Evolutionary conservation across 2,329 filamentous ascomycete species (phyloP), one percentile per base, ranked within the genome.

Genomic region (Fusarium xylarioides): DNA sequence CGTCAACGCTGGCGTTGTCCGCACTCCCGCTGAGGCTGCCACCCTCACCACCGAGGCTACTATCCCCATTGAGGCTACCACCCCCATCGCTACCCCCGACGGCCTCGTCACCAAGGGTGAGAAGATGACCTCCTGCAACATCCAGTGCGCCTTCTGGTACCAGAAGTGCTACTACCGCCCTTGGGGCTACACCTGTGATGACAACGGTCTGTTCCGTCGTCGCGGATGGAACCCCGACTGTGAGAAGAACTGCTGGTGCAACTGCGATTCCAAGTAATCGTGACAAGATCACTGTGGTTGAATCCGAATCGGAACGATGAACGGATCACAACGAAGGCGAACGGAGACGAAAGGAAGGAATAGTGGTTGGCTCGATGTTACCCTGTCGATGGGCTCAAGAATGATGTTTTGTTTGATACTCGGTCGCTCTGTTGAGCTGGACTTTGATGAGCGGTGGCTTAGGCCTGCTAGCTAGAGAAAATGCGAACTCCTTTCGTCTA

Each of bases 231-330:
- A 66, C 64, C 62, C 64, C 2, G 43, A 60, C 19, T 66, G 64
- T 11, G 64, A 66, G 14, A 57, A 58, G 62, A 21, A 52, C 52
- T 66, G 64, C 43, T 66, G 50, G 50, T 66, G 64, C 52, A 50
- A 52, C 30, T 66, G 64, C 26, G 64, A 66, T 35, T 40, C 50
- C n/a, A 66, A 66, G 62, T 34, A 38, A 16, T 57, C 32, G 32
- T 28, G 19, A 21, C 16, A 34, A 3, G 21, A 44, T 40, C 21
- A 30, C 5, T 28, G 15, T 10, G 9, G 8, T 19, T 19, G 23
- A 6, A 35, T 34, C 21, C 2, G n/a, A 3, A 37, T 28, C 10
- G 10, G 12, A 21, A n/a, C 14, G 26, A 47, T 14, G 14, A 28
- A 4, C 7, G 6, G 12, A n/a, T 12, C 5, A 9, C 16, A 15